Percentiles rank a stretch among this genome's conserved stretches.
phyloP scores from a whole-genome alignment of 202 grass and related monocot species.

The Carex sylvatica region DNA sequence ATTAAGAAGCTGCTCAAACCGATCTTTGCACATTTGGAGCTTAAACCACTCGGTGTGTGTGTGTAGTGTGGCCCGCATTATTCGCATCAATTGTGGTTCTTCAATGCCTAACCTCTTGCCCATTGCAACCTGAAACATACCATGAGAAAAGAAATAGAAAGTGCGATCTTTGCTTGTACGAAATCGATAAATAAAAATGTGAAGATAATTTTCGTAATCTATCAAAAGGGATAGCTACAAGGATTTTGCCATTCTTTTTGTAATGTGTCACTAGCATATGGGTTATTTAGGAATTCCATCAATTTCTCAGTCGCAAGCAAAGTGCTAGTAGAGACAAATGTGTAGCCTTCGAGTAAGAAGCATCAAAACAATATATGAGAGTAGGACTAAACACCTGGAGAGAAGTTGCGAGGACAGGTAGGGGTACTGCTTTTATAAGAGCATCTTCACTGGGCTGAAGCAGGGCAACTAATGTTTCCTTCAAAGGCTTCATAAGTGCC shows the following conservation, averaged over 20 bases:
- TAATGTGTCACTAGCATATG: not conserved
- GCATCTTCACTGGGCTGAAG: constrained; percentile 68
- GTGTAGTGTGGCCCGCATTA: constrained; percentile 77
- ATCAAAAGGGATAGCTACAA: not conserved
- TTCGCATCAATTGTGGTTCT: constrained; percentile 96
- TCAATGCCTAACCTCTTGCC: constrained; percentile 92
- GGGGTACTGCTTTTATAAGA: constrained; percentile 52
- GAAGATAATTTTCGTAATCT: not conserved
- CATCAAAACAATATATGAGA: not conserved
- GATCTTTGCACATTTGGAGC: constrained; percentile 99
- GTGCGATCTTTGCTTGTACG: not conserved
- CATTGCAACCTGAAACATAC: constrained; percentile 63
- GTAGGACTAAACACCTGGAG: constrained; percentile 53
- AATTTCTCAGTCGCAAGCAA: not conserved
- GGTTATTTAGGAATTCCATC: not conserved
- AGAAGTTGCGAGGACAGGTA: constrained; percentile 82
- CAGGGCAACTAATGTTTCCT: constrained; percentile 82
- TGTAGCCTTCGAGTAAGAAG: not conserved
- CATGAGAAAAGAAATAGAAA: not conserved
- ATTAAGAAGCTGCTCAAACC: constrained; percentile 84
- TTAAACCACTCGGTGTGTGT: constrained; percentile 96
- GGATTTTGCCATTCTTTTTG: not conserved
- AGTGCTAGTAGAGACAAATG: not conserved
- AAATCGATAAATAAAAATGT: not conserved
- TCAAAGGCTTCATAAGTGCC: constrained; percentile 92